Conservation (phyloP, 2,329 filamentous ascomycete genomes). For the Canariomyces notabilis region DNA sequence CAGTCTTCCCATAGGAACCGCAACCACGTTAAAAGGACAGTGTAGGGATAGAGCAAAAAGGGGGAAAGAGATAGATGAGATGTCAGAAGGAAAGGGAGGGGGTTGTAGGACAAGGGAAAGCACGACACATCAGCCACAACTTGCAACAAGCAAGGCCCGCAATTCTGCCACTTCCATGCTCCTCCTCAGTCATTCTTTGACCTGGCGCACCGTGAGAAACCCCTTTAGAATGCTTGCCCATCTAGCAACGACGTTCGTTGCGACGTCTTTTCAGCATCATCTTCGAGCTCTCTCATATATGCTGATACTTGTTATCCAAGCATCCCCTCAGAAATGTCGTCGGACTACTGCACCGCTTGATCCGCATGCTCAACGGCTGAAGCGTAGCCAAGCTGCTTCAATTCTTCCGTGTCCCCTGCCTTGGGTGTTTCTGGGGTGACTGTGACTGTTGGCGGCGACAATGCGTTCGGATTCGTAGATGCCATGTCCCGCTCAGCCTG, state of each 20-base stretch:
- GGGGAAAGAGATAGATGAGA: background rate
- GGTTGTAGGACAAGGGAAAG: background rate
- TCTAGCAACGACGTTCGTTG: too few relatives aligned
- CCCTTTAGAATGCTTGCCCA: too few relatives aligned
- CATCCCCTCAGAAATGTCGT: conserved; percentile 2
- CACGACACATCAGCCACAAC: background rate
- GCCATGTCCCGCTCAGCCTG: conserved; percentile 25
- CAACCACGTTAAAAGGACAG: background rate
- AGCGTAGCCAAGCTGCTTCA: conserved; percentile 42
- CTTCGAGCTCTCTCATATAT: conserved; percentile 25
- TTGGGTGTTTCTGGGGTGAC: conserved; percentile 49
- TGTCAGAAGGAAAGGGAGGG: background rate
- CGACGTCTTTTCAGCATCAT: too few relatives aligned
- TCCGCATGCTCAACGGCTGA: conserved; percentile 32
- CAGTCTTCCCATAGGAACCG: background rate
- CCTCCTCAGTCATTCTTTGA: too few relatives aligned
- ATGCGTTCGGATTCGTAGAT: conserved; percentile 22
- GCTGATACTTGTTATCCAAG: background rate
- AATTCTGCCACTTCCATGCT: background rate
- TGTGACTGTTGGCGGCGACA: conserved; percentile 39
- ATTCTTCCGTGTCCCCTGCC: conserved; percentile 32
- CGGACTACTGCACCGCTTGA: conserved; percentile 32
- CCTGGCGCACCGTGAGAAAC: too few relatives aligned
- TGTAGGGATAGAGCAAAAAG: background rate
- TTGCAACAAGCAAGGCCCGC: background rate